Evolutionary conservation across 148 eudicot species (phyloP).

Genomic region (Camellia granthamiana): DNA sequence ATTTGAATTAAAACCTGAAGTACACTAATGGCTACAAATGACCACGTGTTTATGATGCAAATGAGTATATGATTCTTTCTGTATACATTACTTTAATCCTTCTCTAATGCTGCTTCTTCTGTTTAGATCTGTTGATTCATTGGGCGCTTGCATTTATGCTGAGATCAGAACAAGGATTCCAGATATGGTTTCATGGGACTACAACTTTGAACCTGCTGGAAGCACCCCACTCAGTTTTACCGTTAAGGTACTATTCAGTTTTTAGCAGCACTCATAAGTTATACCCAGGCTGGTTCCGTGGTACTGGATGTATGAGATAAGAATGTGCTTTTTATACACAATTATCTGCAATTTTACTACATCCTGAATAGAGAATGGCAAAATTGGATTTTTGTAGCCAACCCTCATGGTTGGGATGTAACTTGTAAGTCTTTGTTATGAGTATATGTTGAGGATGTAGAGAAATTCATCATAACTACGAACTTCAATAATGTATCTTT

Average conservation of each 20-base stretch:
- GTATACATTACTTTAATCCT: background rate
- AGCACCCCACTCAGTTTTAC: constrained; percentile 84
- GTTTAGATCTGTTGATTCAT: constrained; percentile 77
- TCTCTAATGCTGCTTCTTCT: constrained; percentile 12
- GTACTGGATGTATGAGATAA: background rate
- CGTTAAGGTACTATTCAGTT: constrained; percentile 61
- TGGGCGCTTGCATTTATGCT: constrained; percentile 81
- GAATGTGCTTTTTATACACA: background rate
- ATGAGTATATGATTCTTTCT: background rate
- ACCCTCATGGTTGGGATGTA: background rate
- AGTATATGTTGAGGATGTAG: background rate
- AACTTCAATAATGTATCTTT: background rate
- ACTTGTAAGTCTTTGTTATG: background rate
- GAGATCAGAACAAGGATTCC: constrained; percentile 96
- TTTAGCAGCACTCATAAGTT: background rate
- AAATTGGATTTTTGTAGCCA: background rate
- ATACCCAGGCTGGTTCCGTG: background rate
- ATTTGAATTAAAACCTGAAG: constrained; percentile 2
- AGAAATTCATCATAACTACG: background rate
- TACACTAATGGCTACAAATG: background rate
- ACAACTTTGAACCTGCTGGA: constrained; percentile 92
- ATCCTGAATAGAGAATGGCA: background rate
- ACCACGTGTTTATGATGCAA: background rate
- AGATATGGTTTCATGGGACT: constrained; percentile 89
- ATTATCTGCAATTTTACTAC: background rate